Evolutionary conservation across 164 flowering plant species (phyloP).

Genomic region (Tetracentron sinense): DNA sequence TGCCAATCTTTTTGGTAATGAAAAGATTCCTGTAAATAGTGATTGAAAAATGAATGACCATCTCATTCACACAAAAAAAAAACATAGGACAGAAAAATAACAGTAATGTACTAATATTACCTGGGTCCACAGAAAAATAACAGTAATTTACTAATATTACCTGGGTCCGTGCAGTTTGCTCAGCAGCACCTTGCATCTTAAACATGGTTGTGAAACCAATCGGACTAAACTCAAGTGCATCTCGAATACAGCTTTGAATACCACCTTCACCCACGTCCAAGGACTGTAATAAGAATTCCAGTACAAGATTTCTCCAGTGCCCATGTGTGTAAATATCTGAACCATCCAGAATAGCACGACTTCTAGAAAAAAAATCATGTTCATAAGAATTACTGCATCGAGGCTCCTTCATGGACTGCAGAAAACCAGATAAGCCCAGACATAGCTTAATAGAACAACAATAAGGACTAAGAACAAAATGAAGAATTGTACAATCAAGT

Average conservation of each 20-base stretch:
- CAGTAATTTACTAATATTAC: constrained; percentile 9
- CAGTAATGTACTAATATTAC: too few species aligned
- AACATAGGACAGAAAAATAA: not conserved
- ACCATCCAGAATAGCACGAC: too few species aligned
- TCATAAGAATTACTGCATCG: constrained; percentile 18
- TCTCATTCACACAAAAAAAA: constrained; percentile 1
- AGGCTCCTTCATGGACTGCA: constrained; percentile 26
- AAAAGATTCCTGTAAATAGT: constrained; percentile 32
- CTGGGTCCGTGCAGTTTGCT: constrained; percentile 9
- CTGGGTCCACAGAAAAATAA: too few species aligned
- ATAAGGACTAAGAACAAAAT: too few species aligned
- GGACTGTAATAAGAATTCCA: constrained; percentile 40
- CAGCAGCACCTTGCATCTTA: constrained; percentile 2
- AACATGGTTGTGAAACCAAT: constrained; percentile 11
- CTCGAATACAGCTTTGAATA: constrained; percentile 33
- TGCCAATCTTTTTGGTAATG: constrained; percentile 10
- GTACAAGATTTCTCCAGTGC: constrained; percentile 34
- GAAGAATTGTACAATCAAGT: too few species aligned
- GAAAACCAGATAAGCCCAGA: constrained; percentile 19
- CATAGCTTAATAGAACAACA: too few species aligned
- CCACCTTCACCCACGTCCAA: constrained; percentile 34
- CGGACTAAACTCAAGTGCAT: constrained; percentile 29
- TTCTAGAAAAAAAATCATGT: constrained; percentile 13
- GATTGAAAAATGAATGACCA: constrained; percentile 1
- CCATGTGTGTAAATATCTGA: constrained; percentile 19